phyloP scores from a whole-genome alignment of 306 rosid species.

The Prosopis cineraria region DNA sequence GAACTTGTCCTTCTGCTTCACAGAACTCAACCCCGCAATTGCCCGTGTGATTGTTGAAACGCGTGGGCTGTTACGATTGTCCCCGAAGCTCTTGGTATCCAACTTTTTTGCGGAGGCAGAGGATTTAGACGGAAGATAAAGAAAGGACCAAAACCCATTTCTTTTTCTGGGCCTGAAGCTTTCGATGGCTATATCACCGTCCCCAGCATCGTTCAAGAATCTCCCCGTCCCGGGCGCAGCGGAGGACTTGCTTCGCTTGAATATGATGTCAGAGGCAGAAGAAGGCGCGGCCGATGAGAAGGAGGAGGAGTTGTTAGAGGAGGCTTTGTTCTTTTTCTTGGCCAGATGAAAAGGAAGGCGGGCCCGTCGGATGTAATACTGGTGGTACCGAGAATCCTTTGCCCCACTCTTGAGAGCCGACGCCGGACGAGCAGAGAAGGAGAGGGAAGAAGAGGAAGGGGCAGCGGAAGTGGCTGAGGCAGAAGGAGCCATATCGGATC shows the following conservation, averaged over 20 bases:
- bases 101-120: constrained; percentile 19
- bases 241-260: constrained; percentile 83
- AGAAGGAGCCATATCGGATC: constrained; percentile 45
- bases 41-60: constrained; percentile 23
- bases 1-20: constrained; percentile 29
- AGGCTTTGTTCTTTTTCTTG: constrained; percentile 60
- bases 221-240: constrained; percentile 48
- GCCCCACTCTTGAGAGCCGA: constrained; percentile 9
- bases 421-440: constrained; percentile 36
- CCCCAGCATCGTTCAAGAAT: constrained; percentile 26
- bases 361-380: constrained; percentile 39
- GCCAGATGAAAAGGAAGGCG: constrained; percentile 66
- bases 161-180: constrained; percentile 58
- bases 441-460: constrained; percentile 41
- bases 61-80: constrained; percentile 21
- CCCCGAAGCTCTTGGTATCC: constrained; percentile 34
- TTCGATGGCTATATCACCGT: constrained; percentile 9
- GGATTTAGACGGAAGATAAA: constrained; percentile 53
- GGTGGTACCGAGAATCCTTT: constrained; percentile 27
- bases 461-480: not conserved
- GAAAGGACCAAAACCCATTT: constrained; percentile 83
- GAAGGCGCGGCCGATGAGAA: constrained; percentile 32
- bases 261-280: constrained; percentile 39
- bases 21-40: not conserved
- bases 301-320: constrained; percentile 6